A percentile compares a stretch with the other conserved stretches of the same genome.
phyloP scores from a whole-genome alignment of 805 yeast genomes.

The Spathaspora sp. region DNA sequence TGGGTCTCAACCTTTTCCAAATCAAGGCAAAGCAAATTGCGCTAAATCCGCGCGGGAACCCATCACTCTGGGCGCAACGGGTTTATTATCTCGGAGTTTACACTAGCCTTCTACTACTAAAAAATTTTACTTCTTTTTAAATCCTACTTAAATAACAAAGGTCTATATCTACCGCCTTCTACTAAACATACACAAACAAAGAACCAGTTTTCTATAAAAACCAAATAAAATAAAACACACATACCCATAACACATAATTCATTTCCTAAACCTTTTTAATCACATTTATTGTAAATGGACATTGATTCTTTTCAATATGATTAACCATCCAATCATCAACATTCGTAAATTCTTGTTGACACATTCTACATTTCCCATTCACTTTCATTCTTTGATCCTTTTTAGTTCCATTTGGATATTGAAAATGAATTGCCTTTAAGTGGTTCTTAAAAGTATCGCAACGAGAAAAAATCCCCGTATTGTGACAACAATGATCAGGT shows the following conservation, averaged over 20 bases:
- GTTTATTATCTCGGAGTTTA: too few relatives aligned
- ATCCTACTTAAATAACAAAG: too few relatives aligned
- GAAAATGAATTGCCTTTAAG: slow-evolving; percentile 83
- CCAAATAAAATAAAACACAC: not conserved
- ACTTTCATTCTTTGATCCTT: slow-evolving; percentile 69
- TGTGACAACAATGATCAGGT: slow-evolving; percentile 58
- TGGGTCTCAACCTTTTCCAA: too few relatives aligned
- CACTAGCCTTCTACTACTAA: too few relatives aligned
- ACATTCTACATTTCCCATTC: slow-evolving; percentile 73
- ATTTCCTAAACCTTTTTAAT: slow-evolving; percentile 5
- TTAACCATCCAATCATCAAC: slow-evolving; percentile 77
- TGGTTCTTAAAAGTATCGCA: slow-evolving; percentile 93
- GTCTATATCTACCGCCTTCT: not conserved
- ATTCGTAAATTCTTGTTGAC: slow-evolving; percentile 59
- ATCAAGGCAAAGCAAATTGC: too few relatives aligned
- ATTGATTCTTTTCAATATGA: slow-evolving; percentile 59
- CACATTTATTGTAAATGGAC: slow-evolving; percentile 18
- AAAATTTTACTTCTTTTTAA: too few relatives aligned
- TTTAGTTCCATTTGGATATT: slow-evolving; percentile 82
- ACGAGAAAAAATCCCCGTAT: slow-evolving; percentile 79
- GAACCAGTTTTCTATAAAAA: not conserved
- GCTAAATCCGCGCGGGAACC: too few relatives aligned
- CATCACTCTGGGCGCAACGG: too few relatives aligned
- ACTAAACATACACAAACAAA: too few relatives aligned
- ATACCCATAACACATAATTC: not conserved